Evolutionary conservation across 129 eudicot species (phyloP).

Genomic region (Flaveria sonorensis): DNA sequence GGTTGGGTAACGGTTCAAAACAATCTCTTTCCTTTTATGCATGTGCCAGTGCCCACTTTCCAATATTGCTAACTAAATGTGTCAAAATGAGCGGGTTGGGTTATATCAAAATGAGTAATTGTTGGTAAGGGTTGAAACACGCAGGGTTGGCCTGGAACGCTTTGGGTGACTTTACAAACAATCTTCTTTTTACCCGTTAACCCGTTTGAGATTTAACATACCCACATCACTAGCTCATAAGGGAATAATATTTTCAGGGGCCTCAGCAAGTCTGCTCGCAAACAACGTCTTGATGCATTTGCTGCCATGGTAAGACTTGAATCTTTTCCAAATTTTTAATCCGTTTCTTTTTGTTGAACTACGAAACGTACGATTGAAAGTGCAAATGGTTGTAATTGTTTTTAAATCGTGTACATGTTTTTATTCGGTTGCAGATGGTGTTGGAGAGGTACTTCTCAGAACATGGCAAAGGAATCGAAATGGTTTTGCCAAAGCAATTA

Average conservation of each 20-base stretch:
- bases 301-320: conserved; percentile 73
- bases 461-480: conserved; percentile 62
- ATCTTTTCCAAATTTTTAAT: not conserved
- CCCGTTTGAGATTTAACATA: not conserved
- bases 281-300: conserved; percentile 70
- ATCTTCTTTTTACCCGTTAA: too few relatives aligned
- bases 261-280: conserved; percentile 67
- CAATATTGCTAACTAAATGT: too few relatives aligned
- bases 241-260: conserved; percentile 53
- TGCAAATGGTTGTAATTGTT: not conserved
- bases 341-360: not conserved
- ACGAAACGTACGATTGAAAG: not conserved
- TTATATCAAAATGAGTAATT: not conserved
- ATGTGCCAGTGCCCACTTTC: not conserved
- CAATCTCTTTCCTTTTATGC: too few relatives aligned
- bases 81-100: too few relatives aligned
- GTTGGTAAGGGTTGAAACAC: not conserved
- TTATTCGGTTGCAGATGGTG: conserved; percentile 55
- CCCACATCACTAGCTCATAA: not conserved
- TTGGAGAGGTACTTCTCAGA: conserved; percentile 75
- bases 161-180: not conserved
- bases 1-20: not conserved
- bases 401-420: not conserved
- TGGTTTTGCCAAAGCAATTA: conserved; percentile 82
- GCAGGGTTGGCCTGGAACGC: not conserved